Evolutionary conservation across 306 rosid species (phyloP), one percentile per base, ranked within the genome.

Genomic region (Vigna trinervia): DNA sequence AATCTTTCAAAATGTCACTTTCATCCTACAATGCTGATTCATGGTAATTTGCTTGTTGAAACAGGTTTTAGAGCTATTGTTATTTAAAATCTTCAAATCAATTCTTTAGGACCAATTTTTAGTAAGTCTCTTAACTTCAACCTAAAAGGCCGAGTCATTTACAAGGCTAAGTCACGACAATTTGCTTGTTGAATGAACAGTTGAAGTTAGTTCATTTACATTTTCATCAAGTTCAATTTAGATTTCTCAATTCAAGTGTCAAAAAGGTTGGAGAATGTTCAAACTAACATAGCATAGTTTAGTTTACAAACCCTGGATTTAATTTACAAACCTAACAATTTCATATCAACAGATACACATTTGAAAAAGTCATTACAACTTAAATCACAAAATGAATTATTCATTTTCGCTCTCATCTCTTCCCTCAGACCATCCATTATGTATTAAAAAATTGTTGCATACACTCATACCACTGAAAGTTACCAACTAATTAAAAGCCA

Each of bases 371-470:
- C 51, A 63, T 41, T 13, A 52, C 45, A 39, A 34, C 38, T 32
- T 39, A 8, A 14, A 65, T 51, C 52, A 51, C 36, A 15, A 38
- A 39, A 51, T 38, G 4, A 22, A 50, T 51, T 64, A 20, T 76
- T 76, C 34, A 62, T 36, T 36, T 62, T 52, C 19, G 38, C 56
- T 23, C 54, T 36, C 73, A 64, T 64, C 43, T 64, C 73, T 76
- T 36, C 45, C 73, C 38, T 64, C 28, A 26, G 19, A 65, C 3
- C 46, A 76, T 65, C 66, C 34, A 11, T 66, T 51, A 12, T 20
- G 34, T 14, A 61, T 61, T 61, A 61, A 30, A 34, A 39, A 39
- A 22, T 30, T 34, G 41, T 30, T 30, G 52, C 12, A n/a, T 20
- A 59, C 4, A 59, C 59, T 75, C 20, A 17, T 32, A 62, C 39